Percentiles rank a stretch among this genome's conserved stretches.
phyloP scores from a whole-genome alignment of 345 rosid genomes.

The Murraya koenigii region DNA sequence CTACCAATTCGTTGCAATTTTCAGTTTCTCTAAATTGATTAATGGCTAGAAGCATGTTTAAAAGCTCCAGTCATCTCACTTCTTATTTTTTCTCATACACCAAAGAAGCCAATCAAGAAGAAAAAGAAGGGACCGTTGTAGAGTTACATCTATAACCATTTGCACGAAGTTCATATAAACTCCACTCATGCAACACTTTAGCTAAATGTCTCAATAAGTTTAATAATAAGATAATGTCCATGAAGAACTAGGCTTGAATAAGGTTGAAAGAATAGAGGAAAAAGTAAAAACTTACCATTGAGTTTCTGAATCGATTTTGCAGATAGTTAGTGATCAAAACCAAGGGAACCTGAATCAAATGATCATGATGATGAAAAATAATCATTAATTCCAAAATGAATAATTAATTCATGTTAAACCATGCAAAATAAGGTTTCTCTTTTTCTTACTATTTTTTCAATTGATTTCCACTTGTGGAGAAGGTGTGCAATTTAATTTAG shows the following conservation, averaged over 20 bases:
- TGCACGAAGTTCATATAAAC: not conserved
- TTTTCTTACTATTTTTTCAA: not conserved
- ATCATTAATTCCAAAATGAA: not conserved
- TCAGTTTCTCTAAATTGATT: not conserved
- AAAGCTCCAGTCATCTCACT: not conserved
- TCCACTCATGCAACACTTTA: not conserved
- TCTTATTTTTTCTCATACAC: not conserved
- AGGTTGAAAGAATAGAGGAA: not conserved
- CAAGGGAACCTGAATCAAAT: slow-evolving; percentile 69
- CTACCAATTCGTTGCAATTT: not conserved
- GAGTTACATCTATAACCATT: not conserved
- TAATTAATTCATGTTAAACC: not conserved
- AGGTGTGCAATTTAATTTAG: not conserved
- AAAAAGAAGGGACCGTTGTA: not conserved
- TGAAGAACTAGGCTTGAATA: not conserved
- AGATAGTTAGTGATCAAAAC: slow-evolving; percentile 74
- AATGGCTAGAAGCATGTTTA: not conserved
- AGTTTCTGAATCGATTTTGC: slow-evolving; percentile 64
- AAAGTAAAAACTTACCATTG: slow-evolving; percentile 57
- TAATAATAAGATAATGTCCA: not conserved
- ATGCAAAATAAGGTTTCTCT: not conserved
- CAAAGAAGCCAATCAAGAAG: not conserved
- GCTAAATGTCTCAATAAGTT: not conserved
- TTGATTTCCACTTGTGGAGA: not conserved
- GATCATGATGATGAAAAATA: not conserved